Evolutionary conservation across 1,284 basidiomycete genomes (phyloP), one percentile per base, ranked within the genome.

Genomic region (Pseudozyma hubeiensis): DNA sequence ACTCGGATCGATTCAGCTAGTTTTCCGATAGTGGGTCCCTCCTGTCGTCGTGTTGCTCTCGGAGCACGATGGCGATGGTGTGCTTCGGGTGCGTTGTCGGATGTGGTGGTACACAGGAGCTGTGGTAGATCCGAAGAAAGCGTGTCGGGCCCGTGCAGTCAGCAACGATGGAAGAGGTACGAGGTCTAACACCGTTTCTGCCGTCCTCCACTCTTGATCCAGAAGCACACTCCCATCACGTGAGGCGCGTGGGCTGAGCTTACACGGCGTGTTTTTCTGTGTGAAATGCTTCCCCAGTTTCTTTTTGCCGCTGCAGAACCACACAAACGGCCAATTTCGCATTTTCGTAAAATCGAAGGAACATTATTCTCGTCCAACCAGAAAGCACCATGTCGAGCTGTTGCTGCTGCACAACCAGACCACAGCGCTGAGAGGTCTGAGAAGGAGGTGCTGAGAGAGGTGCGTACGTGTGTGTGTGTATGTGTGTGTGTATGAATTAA

Each of bases 261-360:
- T 57, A 63, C 55, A 64, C 66, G 61, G 60, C 55, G 41, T 51
- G 55, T 55, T 64, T 69, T 63, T 62, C 45, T 58, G 47, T 30
- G 10, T 31, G 17, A 47, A 46, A 30, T 52, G 31, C 48, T 53
- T 48, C 57, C 48, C 48, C 56, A 39, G 52, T 47, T 49, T 24
- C 19, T 14, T 44, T 44, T 30, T 48, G 44, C 54, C 40, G 54
- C 64, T 52, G 44, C 57, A 49, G 45, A 43, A 24, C 35, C 47
- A 55, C 47, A 40, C 17, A 11, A 24, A 16, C 19, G 14, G 43
- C 29, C 45, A 49, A 48, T 33, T 55, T 37, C 46, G 30, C 53
- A 57, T 57, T 53, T 24, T 24, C 24, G 24, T 24, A 45, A 41
- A 41, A 41, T 16, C 11, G 40, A 17, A 7, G n/a, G 7, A 41